Evolutionary conservation across 768 basidiomycete species (phyloP).

Genomic region (Calocybe indica): DNA sequence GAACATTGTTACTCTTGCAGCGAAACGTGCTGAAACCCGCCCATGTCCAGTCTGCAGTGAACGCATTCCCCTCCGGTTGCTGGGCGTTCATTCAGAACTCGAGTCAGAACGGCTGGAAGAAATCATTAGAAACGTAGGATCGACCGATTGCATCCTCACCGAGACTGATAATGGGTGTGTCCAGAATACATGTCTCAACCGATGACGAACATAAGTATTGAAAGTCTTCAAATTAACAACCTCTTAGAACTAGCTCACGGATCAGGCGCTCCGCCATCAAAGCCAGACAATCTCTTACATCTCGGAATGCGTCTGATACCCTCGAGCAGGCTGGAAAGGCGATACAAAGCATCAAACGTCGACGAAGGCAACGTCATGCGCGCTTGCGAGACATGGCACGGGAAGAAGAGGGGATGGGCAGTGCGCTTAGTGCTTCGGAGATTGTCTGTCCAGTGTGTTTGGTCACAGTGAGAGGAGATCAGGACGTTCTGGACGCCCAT

Average conservation of each 20-base stretch:
- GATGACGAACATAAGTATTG: background rate
- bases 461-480: conserved; percentile 51
- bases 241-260: conserved; percentile 27
- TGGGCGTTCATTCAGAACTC: conserved; percentile 55
- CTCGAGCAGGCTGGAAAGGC: conserved; percentile 44
- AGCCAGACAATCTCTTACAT: conserved; percentile 32
- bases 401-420: conserved; percentile 42
- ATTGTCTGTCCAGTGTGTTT: conserved; percentile 70
- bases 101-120: conserved; percentile 67
- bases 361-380: conserved; percentile 62
- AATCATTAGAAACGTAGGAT: conserved; percentile 60
- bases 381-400: conserved; percentile 62
- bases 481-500: conserved; percentile 72
- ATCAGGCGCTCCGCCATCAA: conserved; percentile 31
- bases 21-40: conserved; percentile 69
- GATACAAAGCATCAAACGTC: conserved; percentile 58
- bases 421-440: conserved; percentile 26
- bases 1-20: conserved; percentile 33
- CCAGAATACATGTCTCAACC: background rate
- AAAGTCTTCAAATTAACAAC: conserved; percentile 1
- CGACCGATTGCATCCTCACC: conserved; percentile 48
- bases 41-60: conserved; percentile 74
- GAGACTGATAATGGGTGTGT: conserved; percentile 53
- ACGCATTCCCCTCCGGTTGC: conserved; percentile 64
- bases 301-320: conserved; percentile 15